A percentile compares a stretch with the other conserved stretches of the same genome.
phyloP scores from a whole-genome alignment of 2,329 filamentous ascomycete species.

The Cryphonectria japonica region DNA sequence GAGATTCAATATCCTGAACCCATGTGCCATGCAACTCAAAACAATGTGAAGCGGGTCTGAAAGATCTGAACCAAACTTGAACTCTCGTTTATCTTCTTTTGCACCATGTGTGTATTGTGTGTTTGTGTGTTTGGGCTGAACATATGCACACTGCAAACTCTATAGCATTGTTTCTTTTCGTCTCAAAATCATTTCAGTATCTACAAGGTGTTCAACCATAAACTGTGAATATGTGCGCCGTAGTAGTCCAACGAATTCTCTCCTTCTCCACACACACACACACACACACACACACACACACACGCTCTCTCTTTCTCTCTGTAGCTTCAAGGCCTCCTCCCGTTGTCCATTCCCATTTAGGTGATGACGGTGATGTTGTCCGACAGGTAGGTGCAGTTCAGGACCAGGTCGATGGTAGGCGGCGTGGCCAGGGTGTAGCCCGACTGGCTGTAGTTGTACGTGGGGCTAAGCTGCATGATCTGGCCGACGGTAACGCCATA shows the following conservation, averaged over 20 bases:
- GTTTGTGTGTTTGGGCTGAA: too few relatives aligned
- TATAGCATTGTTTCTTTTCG: too few relatives aligned
- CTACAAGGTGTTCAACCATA: background rate
- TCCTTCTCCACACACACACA: background rate
- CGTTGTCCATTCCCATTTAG: background rate
- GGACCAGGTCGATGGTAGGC: slow-evolving; percentile 9
- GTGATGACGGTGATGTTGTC: slow-evolving; percentile 11
- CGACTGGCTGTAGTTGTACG: slow-evolving; percentile 8
- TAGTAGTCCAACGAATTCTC: background rate
- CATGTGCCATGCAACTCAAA: too few relatives aligned
- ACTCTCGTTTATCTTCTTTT: too few relatives aligned
- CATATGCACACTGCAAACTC: too few relatives aligned
- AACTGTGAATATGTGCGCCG: background rate
- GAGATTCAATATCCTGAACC: background rate
- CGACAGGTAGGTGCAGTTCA: slow-evolving; percentile 3
- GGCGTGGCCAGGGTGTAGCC: background rate
- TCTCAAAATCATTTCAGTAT: background rate
- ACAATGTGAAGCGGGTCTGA: background rate
- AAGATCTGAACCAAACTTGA: background rate
- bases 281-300: too few relatives aligned
- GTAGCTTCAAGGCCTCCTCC: too few relatives aligned
- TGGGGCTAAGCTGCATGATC: slow-evolving; percentile 10
- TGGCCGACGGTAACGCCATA: slow-evolving; percentile 13
- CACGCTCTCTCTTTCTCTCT: too few relatives aligned
- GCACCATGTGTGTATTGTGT: too few relatives aligned